These are phyloP conservation scores for Syzygium jambos DNA, from an alignment of 345 rosid species.

Conservation along the genomic window DNA sequence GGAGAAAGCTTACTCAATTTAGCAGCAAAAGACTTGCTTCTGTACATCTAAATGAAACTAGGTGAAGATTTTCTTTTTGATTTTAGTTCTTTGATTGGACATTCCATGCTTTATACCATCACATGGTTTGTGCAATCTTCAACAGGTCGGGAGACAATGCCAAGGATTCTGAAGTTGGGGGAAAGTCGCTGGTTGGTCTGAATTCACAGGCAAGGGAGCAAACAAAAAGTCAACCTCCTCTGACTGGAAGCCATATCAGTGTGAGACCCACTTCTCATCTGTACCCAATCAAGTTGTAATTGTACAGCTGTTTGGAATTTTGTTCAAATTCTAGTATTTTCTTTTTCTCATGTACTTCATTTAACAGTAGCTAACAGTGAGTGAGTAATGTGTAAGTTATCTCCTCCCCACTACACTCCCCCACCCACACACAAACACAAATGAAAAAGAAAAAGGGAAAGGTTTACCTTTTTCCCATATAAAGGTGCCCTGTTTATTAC, in stretches of 20 bases:
- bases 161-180: slow-evolving; percentile 14
- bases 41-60: not conserved
- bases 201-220: slow-evolving; percentile 4
- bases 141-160: slow-evolving; percentile 19
- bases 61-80: not conserved
- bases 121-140: not conserved
- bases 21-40: slow-evolving; percentile 14
- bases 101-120: not conserved
- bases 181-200: slow-evolving; percentile 11
- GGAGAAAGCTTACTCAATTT: slow-evolving; percentile 16
- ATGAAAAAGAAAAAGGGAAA: not conserved
- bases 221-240: not conserved
- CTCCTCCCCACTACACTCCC: not conserved
- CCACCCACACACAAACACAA: not conserved
- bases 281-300: not conserved
- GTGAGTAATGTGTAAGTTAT: not conserved
- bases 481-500: not conserved
- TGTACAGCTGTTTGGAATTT: not conserved
- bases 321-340: not conserved
- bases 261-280: not conserved
- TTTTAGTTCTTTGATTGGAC: not conserved
- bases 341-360: not conserved
- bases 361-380: not conserved
- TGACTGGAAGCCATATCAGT: not conserved
- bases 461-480: not conserved